Percentiles rank a stretch among this genome's conserved stretches.
These are phyloP conservation scores for Myriosclerotinia curreyana DNA, from an alignment of 2,329 filamentous ascomycete species.

Conservation along the genomic window DNA sequence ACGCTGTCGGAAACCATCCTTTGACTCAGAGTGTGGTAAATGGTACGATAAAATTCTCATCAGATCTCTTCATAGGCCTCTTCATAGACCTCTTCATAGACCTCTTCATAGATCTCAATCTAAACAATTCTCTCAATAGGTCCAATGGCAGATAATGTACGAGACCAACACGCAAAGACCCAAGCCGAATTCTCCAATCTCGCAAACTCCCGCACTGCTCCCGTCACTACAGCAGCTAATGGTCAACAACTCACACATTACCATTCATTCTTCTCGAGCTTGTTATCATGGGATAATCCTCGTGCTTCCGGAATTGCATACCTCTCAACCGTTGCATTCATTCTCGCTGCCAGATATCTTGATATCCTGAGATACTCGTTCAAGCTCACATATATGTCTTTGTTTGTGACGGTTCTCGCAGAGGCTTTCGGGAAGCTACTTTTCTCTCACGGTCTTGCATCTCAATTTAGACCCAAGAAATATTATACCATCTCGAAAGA, in stretches of 20 bases:
- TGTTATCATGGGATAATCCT: slow-evolving; percentile 67
- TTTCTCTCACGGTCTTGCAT: slow-evolving; percentile 59
- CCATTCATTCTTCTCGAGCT: slow-evolving; percentile 67
- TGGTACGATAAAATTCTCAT: slow-evolving; percentile 30
- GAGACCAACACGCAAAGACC: slow-evolving; percentile 55
- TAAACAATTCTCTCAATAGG: slow-evolving; percentile 42
- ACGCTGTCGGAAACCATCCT: slow-evolving; percentile 38
- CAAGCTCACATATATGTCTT: slow-evolving; percentile 62
- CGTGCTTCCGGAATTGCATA: slow-evolving; percentile 66
- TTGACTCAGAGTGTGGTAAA: slow-evolving; percentile 38
- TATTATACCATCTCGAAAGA: slow-evolving; percentile 66
- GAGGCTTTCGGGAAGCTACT: slow-evolving; percentile 61
- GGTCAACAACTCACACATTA: slow-evolving; percentile 66
- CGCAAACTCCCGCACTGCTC: slow-evolving; percentile 55
- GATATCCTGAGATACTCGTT: slow-evolving; percentile 63
- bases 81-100: slow-evolving; percentile 15
- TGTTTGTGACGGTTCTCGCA: slow-evolving; percentile 58
- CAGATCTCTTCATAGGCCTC: slow-evolving; percentile 11
- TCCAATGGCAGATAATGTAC: slow-evolving; percentile 58
- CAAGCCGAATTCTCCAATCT: slow-evolving; percentile 56
- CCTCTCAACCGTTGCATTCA: slow-evolving; percentile 53
- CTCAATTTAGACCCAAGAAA: slow-evolving; percentile 63
- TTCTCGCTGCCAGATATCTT: slow-evolving; percentile 63
- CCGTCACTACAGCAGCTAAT: slow-evolving; percentile 52
- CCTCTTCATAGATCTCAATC: background rate